Evolutionary conservation across 805 yeast species (phyloP), one percentile per base, ranked within the genome.

Genomic region (Teunomyces stri): DNA sequence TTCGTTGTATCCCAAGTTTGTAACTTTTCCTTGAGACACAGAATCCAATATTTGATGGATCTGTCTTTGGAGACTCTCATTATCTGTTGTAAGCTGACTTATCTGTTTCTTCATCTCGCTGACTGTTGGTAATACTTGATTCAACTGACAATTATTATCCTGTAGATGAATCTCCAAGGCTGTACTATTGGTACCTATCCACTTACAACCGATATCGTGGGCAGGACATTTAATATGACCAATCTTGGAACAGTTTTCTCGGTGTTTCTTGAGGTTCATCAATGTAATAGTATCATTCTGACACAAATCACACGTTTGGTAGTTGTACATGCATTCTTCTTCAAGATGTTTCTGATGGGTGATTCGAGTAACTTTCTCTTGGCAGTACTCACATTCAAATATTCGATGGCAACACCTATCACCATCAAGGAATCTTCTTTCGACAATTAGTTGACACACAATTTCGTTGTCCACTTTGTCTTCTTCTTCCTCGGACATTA

Each of bases 1-100:
- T 42, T 75, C 70, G 31, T 69, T 64, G 53, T 74, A 75, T 0
- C 83, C 83, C 16, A 78, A 54, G 52, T 78, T 79, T 1, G 80
- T 72, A 16, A 78, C 60, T 52, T 70, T 76, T 0, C 83, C 84
- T 46, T 74, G 80, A 1, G 73, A 61, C 4, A 78, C 65, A 28
- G 78, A 71, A 53, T 75, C 75, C 50, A 79, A 59, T 3, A 79
- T 69, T 37, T 67, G 67, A 34, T 75, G 68, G 38, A 79, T 60
- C 53, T 78, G 81, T 12, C 63, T 52, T 47, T 73, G 79, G 37
- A 79, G 54, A 44, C 56, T 57, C 4, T 45, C 47, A 51, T 78
- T 79, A 39, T 77, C 80, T 3, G 51, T 49, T 0, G 59, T 44
- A 9, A 77, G 47, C 1, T 42, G 41, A 2, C 54, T 53, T 1